Conservation (phyloP, 2,329 filamentous ascomycete genomes). For the Bipolaris victoriae region DNA sequence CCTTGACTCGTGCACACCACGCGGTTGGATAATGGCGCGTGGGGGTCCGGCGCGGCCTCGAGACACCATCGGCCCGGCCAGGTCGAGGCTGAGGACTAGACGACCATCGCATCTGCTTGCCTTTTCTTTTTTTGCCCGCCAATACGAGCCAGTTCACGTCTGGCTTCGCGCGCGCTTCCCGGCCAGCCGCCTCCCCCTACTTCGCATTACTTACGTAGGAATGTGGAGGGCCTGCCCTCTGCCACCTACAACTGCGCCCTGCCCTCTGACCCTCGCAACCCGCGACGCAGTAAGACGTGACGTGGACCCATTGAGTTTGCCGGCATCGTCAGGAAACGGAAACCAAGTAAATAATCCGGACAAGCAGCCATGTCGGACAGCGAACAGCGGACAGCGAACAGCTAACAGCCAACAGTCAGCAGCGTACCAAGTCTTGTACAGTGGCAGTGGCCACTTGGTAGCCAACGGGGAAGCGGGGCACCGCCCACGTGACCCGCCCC, state of each 20-base stretch:
- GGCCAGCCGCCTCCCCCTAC: neutral
- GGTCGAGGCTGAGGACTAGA: slow-evolving; percentile 15
- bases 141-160: neutral
- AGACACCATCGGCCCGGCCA: slow-evolving; percentile 20
- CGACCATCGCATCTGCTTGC: slow-evolving; percentile 3
- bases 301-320: slow-evolving; percentile 18
- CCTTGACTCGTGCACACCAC: slow-evolving; percentile 13
- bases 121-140: neutral
- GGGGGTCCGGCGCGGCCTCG: slow-evolving; percentile 35
- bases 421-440: neutral
- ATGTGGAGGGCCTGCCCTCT: neutral
- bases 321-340: neutral
- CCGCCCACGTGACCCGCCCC: slow-evolving; percentile 17
- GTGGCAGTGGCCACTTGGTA: neutral
- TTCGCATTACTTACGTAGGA: neutral
- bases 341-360: slow-evolving; percentile 8
- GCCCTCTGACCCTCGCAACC: neutral
- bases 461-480: slow-evolving; percentile 14
- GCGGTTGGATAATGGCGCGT: slow-evolving; percentile 47
- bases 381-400: no score
- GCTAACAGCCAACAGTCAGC: no score
- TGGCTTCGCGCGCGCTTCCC: neutral
- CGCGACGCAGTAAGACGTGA: slow-evolving; percentile 20
- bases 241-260: neutral
- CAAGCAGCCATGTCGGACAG: slow-evolving; percentile 2